A percentile compares a stretch with the other conserved stretches of the same genome.
Evolutionary conservation across 352 stramenopile genomes (phyloP).

Genomic region (Pythium aphanidermatum): DNA sequence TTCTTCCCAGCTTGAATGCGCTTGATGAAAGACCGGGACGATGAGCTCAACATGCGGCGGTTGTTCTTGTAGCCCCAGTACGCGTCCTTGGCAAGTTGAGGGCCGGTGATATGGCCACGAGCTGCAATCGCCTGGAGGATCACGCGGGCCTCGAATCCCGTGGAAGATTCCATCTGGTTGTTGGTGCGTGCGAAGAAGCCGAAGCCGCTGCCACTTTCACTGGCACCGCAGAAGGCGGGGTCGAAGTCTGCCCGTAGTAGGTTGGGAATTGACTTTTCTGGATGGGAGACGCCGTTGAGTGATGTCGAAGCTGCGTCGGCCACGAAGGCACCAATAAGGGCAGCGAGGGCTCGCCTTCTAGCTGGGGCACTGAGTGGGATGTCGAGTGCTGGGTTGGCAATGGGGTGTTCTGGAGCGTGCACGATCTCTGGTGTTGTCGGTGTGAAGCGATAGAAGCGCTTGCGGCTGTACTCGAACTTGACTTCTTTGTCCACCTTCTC

Average conservation of each 20-base stretch:
- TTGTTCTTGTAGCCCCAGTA: slow-evolving; percentile 84
- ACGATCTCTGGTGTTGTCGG: slow-evolving; percentile 73
- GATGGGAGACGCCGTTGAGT: slow-evolving; percentile 70
- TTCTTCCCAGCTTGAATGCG: slow-evolving; percentile 60
- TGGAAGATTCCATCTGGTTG: slow-evolving; percentile 63
- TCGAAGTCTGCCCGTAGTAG: slow-evolving; percentile 67
- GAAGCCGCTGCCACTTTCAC: slow-evolving; percentile 32
- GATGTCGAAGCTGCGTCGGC: slow-evolving; percentile 71
- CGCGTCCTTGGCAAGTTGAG: slow-evolving; percentile 69
- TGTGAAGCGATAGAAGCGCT: slow-evolving; percentile 76
- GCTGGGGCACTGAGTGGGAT: slow-evolving; percentile 56
- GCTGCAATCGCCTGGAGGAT: slow-evolving; percentile 65
- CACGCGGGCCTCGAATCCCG: slow-evolving; percentile 69
- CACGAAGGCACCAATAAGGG: slow-evolving; percentile 71
- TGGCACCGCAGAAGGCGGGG: slow-evolving; percentile 67
- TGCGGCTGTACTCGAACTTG: slow-evolving; percentile 83
- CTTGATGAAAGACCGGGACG: slow-evolving; percentile 71
- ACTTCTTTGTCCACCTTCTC: slow-evolving; percentile 78
- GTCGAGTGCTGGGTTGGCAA: slow-evolving; percentile 55
- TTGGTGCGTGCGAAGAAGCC: slow-evolving; percentile 27
- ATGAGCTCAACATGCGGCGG: slow-evolving; percentile 57
- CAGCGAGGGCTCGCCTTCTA: slow-evolving; percentile 49
- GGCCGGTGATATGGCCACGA: slow-evolving; percentile 62
- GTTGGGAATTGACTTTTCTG: slow-evolving; percentile 77
- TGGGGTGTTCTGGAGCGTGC: slow-evolving; percentile 29